Evolutionary conservation across 352 stramenopile species (phyloP).

Genomic region (Globisporangium viniferum): DNA sequence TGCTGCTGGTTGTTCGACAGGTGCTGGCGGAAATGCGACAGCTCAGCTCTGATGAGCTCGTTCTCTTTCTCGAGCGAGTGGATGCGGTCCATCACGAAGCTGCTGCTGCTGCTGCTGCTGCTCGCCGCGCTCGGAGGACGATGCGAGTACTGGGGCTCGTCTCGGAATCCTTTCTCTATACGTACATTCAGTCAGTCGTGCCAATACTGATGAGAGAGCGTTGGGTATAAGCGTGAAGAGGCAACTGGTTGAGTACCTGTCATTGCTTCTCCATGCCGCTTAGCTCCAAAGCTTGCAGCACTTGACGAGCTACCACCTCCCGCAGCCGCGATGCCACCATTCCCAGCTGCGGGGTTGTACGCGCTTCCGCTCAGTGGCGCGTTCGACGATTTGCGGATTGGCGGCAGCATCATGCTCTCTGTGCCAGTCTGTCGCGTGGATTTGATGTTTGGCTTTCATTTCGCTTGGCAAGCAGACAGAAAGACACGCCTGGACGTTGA

Average conservation of each 20-base stretch:
- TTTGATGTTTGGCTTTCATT: background rate
- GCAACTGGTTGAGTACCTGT: background rate
- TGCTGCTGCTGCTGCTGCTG: background rate
- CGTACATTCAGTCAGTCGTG: background rate
- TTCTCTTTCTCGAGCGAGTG: slow-evolving; percentile 58
- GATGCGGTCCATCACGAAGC: slow-evolving; percentile 34
- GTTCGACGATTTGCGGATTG: slow-evolving; percentile 40
- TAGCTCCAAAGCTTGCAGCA: background rate
- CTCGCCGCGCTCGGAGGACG: slow-evolving; percentile 2
- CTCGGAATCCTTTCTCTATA: slow-evolving; percentile 12
- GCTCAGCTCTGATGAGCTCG: slow-evolving; percentile 45
- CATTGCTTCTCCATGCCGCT: background rate
- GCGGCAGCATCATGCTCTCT: slow-evolving; percentile 38
- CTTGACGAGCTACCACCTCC: background rate
- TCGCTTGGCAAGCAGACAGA: background rate
- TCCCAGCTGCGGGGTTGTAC: background rate
- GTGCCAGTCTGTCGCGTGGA: background rate
- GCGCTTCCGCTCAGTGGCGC: slow-evolving; percentile 4
- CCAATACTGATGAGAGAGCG: too few species aligned
- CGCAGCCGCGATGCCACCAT: background rate
- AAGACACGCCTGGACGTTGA: background rate
- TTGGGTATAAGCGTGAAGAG: background rate
- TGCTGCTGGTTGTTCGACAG: slow-evolving; percentile 58
- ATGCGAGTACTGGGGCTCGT: slow-evolving; percentile 7
- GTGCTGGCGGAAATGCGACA: slow-evolving; percentile 49